Percentiles rank a stretch among this genome's conserved stretches.
These are phyloP conservation scores for Aspergillus sp. DNA, from an alignment of 2,329 filamentous ascomycete genomes.

Conservation along the genomic window DNA sequence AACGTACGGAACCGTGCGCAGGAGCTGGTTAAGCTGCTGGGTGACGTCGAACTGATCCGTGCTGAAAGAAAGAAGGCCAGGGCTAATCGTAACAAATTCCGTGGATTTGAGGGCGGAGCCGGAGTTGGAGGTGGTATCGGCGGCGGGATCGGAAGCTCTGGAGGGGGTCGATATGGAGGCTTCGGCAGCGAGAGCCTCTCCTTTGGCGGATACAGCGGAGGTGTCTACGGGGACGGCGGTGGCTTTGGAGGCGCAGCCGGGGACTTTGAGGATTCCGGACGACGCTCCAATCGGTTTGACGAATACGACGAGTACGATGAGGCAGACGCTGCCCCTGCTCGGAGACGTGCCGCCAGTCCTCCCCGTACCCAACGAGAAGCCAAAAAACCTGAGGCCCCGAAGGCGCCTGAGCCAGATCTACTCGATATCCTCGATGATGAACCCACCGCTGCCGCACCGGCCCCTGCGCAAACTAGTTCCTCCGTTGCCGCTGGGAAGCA, in stretches of 20 bases:
- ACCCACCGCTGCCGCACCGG: constrained; percentile 41
- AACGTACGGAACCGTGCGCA: constrained; percentile 97
- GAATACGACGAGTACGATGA: constrained; percentile 98
- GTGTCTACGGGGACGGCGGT: constrained; percentile 92
- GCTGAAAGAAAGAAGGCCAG: constrained; percentile 81
- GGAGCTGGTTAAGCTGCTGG: constrained; percentile 88
- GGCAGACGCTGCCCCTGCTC: constrained; percentile 56
- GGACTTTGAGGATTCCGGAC: constrained; percentile 67
- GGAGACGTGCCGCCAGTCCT: constrained; percentile 50
- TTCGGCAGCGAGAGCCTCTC: constrained; percentile 76
- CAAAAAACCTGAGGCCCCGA: constrained; percentile 69
- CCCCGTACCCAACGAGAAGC: constrained; percentile 41
- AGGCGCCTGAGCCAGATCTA: constrained; percentile 86
- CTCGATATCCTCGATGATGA: constrained; percentile 85
- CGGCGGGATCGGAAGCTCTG: constrained; percentile 39
- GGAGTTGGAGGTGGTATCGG: constrained; percentile 57
- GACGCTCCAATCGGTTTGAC: constrained; percentile 75
- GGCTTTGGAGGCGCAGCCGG: constrained; percentile 79
- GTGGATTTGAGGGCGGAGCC: constrained; percentile 82
- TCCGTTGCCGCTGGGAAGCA: constrained; percentile 44
- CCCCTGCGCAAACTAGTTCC: constrained; percentile 34
- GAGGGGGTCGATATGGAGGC: constrained; percentile 71
- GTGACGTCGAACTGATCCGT: constrained; percentile 63
- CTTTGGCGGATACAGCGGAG: constrained; percentile 68
- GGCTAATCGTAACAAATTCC: constrained; percentile 89